Evolutionary conservation across 1,139 yeast species (phyloP), one percentile per base, ranked within the genome.

Genomic region (Yamadazyma mexicana): DNA sequence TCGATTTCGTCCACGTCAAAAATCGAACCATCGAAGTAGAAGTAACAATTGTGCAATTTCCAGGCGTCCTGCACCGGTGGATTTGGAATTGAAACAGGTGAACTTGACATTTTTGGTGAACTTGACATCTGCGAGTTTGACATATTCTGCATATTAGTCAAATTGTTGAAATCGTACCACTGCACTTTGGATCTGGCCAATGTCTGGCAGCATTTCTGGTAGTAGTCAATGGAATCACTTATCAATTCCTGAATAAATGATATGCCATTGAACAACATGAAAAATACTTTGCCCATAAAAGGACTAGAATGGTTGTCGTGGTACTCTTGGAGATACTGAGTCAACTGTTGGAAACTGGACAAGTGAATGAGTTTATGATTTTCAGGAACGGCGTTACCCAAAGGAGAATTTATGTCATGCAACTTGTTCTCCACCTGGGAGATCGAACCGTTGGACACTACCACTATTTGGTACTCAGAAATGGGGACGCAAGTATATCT

Each of bases 251-350:
- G 72, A 20, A 68, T 56, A 43, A 55, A 66, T 14, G 53, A 55
- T 39, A 67, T 51, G 1, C 72, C 72, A 39, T 68, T 56, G 52
- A 69, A 68, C 38, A 67, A 69, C 73, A 69, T 68, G 39, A 69
- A 67, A 24, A 66, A 48, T 7, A 66, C 61, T 44, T 62, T 62
- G 2, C 69, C 72, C 7, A 52, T 45, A 40, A 61, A 64, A 12
- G 47, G 47, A 9, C 40, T 29, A 1, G 36, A 36, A 4, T 33
- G 32, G 17, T 37, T 44, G 17, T 20, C 26, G 30, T 35, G 39
- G 30, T 31, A 48, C 23, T 37, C 36, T 22, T 54, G 47, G 17
- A 56, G 43, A 35, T 51, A 53, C 5, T 40, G 25, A 1, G 58
- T 43, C 40, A 66, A 55, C 22, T 58, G 59, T 17, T 52, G 50